Evolutionary conservation across 371 early-diverging fungal genomes (phyloP).

Genomic region (Blakeslea trispora): DNA sequence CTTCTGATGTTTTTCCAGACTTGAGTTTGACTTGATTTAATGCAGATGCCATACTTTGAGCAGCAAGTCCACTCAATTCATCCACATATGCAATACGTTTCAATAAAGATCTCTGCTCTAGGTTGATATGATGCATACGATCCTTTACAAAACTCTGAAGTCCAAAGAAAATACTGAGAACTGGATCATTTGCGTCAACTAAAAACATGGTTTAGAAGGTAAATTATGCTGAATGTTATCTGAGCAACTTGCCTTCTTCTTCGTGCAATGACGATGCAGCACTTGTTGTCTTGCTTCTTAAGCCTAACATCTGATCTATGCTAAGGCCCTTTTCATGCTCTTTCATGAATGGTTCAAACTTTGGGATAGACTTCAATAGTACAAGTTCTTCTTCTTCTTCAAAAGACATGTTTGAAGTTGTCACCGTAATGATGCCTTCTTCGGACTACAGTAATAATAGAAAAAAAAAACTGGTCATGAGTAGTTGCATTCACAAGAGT

Average conservation of each 20-base stretch:
- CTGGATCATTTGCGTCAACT: background rate
- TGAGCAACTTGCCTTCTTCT: slow-evolving; percentile 6
- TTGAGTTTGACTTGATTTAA: slow-evolving; percentile 26
- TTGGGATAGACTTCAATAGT: slow-evolving; percentile 5
- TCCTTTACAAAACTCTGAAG: slow-evolving; percentile 21
- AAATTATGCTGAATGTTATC: too few species aligned
- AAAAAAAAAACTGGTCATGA: background rate
- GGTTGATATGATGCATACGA: slow-evolving; percentile 18
- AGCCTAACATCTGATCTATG: slow-evolving; percentile 19
- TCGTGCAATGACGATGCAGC: background rate
- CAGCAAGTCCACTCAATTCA: slow-evolving; percentile 21
- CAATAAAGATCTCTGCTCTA: slow-evolving; percentile 24
- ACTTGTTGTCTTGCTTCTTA: slow-evolving; percentile 1
- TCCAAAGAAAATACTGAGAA: slow-evolving; percentile 23
- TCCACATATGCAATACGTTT: slow-evolving; percentile 34
- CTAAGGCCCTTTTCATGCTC: slow-evolving; percentile 24
- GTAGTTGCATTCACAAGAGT: background rate
- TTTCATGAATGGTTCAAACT: slow-evolving; percentile 30
- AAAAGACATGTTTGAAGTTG: too few species aligned
- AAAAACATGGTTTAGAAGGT: too few species aligned
- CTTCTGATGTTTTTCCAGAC: slow-evolving; percentile 28
- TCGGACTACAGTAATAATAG: background rate
- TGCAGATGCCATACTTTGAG: slow-evolving; percentile 16
- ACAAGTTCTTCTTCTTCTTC: slow-evolving; percentile 17
- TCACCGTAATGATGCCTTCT: background rate